Evolutionary conservation across 495 filamentous ascomycete genomes (phyloP), one percentile per base, ranked within the genome.

Genomic region (Lophium mytilinum): DNA sequence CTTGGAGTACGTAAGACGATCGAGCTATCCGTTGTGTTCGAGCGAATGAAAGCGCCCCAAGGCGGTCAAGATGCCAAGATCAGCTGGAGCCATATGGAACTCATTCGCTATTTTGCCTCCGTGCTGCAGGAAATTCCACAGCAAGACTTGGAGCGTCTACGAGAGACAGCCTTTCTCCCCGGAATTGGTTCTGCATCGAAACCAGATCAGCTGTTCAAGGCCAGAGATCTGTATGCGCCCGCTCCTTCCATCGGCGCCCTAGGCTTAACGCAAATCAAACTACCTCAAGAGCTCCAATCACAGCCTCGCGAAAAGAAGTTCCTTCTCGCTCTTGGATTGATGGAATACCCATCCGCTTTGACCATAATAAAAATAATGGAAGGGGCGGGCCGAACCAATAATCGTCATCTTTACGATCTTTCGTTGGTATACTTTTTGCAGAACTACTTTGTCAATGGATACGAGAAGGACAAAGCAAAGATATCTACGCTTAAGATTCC

Each of bases 11-110:
- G 83, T 19, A 85, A 84, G 65, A 97, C 93, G 0, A 83, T 99
- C 19, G 93, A 97, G 52, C 77, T 99, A 11, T 88, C 87, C 45
- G 89, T 95, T 18, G 90, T 99, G 19, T 96, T 97, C 63, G 86
- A 88, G 37, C 81, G 94, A 39, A 78, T 98, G 50, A 78, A 95
- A 64, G 79, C 78, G 55, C 65, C 70, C 15, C 63, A 75, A 1
- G 72, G 72, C 2, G 63, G 69, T 19, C 75, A 33, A 72, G 73
- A 50, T 69, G 68, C 37, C 63, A 66, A 41, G 69, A 62, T n/a
- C 62, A 69, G 42, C 55, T 95, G 87, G 89, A 94, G 84, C 61
- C 93, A 97, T 68, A 83, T 94, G 45, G 91, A 97, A 62, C 77
- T 99, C 14, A 92, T 99, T 71, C 88, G 85, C 57, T 99, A 99